Conservation (phyloP, 106 monocot species). For the Dendrobium nobile region DNA sequence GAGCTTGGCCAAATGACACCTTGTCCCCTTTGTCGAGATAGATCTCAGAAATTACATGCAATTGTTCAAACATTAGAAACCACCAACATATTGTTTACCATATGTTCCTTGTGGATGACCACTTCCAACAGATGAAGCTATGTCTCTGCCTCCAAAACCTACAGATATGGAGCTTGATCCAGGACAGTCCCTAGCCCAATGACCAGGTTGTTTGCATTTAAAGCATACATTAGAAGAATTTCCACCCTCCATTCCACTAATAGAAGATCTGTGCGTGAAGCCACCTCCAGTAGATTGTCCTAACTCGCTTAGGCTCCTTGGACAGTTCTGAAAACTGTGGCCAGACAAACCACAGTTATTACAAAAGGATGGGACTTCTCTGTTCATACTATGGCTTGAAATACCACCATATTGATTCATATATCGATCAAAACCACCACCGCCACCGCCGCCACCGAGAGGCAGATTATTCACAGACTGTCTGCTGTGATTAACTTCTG, state of each 20-base stretch:
- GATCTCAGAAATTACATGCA: too few species aligned
- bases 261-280: constrained; percentile 21
- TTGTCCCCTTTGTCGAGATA: too few species aligned
- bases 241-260: constrained; percentile 13
- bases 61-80: not conserved
- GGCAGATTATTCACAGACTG: too few species aligned
- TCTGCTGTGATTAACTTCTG: too few species aligned
- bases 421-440: not conserved
- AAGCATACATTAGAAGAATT: constrained; percentile 38
- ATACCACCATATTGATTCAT: constrained; percentile 17
- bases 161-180: constrained; percentile 9
- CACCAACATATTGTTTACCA: constrained; percentile 7
- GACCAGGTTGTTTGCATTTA: constrained; percentile 79
- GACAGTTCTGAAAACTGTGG: constrained; percentile 48
- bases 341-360: constrained; percentile 32
- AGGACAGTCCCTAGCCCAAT: constrained; percentile 82
- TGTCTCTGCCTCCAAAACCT: constrained; percentile 2
- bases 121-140: not conserved
- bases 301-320: constrained; percentile 15
- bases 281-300: constrained; percentile 26
- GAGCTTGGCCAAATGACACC: too few species aligned
- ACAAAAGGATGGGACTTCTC: constrained; percentile 25
- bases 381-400: not conserved
- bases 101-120: not conserved
- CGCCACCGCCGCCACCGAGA: too few species aligned